Percentiles rank a stretch among this genome's conserved stretches.
Conservation (phyloP, 192 early-diverging fungal species). For the Umbelopsis vinacea region DNA sequence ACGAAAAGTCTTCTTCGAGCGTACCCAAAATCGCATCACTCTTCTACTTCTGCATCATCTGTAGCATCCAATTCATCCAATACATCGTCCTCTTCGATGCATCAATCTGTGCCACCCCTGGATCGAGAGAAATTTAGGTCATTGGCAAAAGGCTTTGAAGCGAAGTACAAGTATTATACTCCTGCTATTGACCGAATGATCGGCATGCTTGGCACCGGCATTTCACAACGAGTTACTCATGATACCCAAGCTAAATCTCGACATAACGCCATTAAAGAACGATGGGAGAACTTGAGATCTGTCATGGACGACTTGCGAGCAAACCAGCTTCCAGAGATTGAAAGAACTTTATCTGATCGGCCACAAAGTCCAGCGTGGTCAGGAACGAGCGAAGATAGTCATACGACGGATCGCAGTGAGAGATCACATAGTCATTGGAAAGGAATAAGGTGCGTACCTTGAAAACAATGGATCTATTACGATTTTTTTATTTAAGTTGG, state of each 20-base stretch:
- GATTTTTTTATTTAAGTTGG: too few relatives aligned
- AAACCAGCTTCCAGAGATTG: constrained; percentile 39
- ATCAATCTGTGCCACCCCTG: constrained; percentile 25
- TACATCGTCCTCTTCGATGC: not conserved
- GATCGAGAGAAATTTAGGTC: constrained; percentile 51
- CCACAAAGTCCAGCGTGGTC: constrained; percentile 42
- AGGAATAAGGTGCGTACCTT: constrained; percentile 6
- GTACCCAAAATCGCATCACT: constrained; percentile 19
- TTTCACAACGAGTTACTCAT: constrained; percentile 49
- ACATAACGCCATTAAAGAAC: constrained; percentile 52
- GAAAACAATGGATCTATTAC: too few relatives aligned
- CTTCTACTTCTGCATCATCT: constrained; percentile 29
- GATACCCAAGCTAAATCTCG: constrained; percentile 49
- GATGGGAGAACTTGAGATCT: constrained; percentile 52
- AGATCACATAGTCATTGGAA: constrained; percentile 23
- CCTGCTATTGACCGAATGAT: constrained; percentile 61
- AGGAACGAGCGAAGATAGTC: constrained; percentile 27
- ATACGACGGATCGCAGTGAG: constrained; percentile 32
- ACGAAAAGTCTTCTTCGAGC: constrained; percentile 25
- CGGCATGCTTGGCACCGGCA: constrained; percentile 56
- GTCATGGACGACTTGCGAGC: constrained; percentile 40
- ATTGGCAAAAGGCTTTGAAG: constrained; percentile 60
- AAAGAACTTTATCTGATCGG: constrained; percentile 27
- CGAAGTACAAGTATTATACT: constrained; percentile 59
- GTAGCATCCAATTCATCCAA: constrained; percentile 12